Conservation (phyloP, 1,284 basidiomycete species). For the Heterobasidion parviporum region DNA sequence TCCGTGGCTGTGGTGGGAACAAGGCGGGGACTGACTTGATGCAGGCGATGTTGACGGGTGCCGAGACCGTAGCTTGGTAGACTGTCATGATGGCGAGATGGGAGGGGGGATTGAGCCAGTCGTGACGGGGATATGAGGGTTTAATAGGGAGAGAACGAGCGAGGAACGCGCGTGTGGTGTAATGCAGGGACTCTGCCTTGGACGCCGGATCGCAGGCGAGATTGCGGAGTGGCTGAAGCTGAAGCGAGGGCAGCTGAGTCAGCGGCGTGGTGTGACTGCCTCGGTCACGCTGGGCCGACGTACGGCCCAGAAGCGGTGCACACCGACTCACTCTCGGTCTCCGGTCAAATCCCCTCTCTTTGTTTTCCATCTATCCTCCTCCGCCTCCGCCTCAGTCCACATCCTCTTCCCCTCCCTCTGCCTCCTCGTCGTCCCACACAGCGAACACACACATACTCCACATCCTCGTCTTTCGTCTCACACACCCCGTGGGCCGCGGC, state of each 20-base stretch:
- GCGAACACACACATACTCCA: neutral
- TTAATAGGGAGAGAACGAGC: neutral
- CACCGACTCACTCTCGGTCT: too few relatives aligned
- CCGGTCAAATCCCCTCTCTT: neutral
- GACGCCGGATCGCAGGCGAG: too few relatives aligned
- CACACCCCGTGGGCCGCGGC: neutral
- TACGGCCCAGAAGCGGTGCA: too few relatives aligned
- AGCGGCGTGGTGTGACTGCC: too few relatives aligned
- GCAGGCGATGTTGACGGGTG: conserved; percentile 94
- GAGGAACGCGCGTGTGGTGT: conserved; percentile 7
- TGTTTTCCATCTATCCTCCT: neutral
- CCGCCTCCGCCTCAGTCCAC: neutral
- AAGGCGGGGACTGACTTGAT: conserved; percentile 66
- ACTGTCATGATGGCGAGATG: conserved; percentile 41
- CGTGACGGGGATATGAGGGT: too few relatives aligned
- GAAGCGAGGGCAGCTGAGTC: too few relatives aligned
- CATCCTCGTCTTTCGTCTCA: neutral
- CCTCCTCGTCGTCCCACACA: neutral
- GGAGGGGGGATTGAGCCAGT: neutral
- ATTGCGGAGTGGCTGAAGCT: too few relatives aligned
- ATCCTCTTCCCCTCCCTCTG: neutral
- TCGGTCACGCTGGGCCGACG: too few relatives aligned
- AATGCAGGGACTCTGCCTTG: neutral
- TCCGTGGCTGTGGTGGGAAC: neutral
- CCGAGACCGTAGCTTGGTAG: conserved; percentile 85